A percentile compares a stretch with the other conserved stretches of the same genome.
Evolutionary conservation across 805 yeast genomes (phyloP).

Genomic region (Blastobotrys americana): DNA sequence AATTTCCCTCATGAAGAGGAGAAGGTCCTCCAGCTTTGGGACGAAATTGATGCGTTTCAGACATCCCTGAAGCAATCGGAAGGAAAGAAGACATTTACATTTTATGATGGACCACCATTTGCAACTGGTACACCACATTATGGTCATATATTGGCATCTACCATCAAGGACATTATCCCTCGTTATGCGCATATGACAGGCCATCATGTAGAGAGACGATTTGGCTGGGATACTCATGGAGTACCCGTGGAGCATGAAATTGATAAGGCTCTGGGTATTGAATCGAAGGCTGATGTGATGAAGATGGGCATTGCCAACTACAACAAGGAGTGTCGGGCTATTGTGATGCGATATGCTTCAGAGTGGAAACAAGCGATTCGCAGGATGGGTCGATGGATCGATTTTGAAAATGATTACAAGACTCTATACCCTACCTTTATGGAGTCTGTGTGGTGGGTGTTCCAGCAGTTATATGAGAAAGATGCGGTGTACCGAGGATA

Average conservation of each 20-base stretch:
- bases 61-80: slow-evolving; percentile 74
- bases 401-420: slow-evolving; percentile 96
- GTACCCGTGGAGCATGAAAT: slow-evolving; percentile 97
- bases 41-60: slow-evolving; percentile 90
- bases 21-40: slow-evolving; percentile 72
- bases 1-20: slow-evolving; percentile 85
- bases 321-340: slow-evolving; percentile 89
- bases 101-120: slow-evolving; percentile 98
- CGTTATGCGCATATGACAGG: slow-evolving; percentile 98
- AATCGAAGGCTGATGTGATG: slow-evolving; percentile 91
- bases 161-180: slow-evolving; percentile 95
- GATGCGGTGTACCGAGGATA: slow-evolving; percentile 88
- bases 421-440: slow-evolving; percentile 91
- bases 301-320: slow-evolving; percentile 89
- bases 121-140: slow-evolving; percentile 99
- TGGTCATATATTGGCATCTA: slow-evolving; percentile 95
- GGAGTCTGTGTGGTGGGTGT: slow-evolving; percentile 99
- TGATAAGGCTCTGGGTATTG: slow-evolving; percentile 92
- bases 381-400: slow-evolving; percentile 98
- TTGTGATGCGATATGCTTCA: slow-evolving; percentile 93
- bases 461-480: slow-evolving; percentile 78
- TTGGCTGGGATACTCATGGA: slow-evolving; percentile 99
- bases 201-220: slow-evolving; percentile 89
- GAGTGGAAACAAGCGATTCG: slow-evolving; percentile 94
- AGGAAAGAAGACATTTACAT: slow-evolving; percentile 81